Percentiles rank a stretch among this genome's conserved stretches.
These are phyloP conservation scores for Eimeria brunetti DNA, from an alignment of 169 alveolate genomes.

Conservation along the genomic window DNA sequence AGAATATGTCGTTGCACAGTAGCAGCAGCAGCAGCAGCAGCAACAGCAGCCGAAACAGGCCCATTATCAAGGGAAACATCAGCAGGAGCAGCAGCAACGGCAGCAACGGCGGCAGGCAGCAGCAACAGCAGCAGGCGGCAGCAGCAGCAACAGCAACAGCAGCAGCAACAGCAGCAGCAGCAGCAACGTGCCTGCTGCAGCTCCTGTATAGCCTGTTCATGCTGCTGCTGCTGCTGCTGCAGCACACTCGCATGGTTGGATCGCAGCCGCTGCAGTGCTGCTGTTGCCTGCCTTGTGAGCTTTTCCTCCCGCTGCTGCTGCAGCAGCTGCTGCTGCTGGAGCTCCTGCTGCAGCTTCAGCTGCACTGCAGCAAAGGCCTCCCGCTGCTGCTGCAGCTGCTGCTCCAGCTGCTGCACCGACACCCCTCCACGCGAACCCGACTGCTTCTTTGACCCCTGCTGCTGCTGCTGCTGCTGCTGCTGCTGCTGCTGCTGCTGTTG, in stretches of 20 bases:
- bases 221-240: conserved; percentile 69
- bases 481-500: no score
- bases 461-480: background rate
- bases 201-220: background rate
- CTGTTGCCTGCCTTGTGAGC: background rate
- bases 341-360: conserved; percentile 11
- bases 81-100: background rate
- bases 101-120: no score
- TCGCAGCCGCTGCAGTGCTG: background rate
- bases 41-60: background rate
- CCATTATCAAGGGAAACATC: background rate
- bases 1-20: background rate
- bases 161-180: conserved; percentile 16
- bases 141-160: conserved; percentile 1
- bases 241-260: background rate
- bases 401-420: background rate
- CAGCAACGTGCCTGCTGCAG: conserved; percentile 34
- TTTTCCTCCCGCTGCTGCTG: background rate
- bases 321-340: conserved; percentile 7
- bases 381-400: conserved; percentile 39
- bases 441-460: background rate
- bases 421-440: background rate
- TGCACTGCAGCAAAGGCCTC: conserved; percentile 38
- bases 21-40: background rate
- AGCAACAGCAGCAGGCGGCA: no score